phyloP scores from a whole-genome alignment of 2,329 filamentous ascomycete genomes.

The Beauveria asiatica region DNA sequence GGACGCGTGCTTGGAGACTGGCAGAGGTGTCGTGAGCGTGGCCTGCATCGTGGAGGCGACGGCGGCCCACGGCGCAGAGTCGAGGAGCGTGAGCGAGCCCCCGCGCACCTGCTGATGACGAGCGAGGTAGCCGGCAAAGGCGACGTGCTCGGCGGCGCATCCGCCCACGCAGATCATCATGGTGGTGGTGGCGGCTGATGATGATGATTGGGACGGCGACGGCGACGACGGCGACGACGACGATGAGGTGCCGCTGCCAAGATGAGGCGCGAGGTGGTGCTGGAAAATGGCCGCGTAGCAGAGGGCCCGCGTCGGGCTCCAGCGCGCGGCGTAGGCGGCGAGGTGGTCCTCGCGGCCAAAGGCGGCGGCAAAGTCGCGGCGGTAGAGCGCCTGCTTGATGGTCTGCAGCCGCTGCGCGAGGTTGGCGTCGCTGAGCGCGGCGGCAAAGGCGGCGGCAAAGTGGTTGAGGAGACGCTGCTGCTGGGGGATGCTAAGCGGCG shows the following conservation, averaged over 20 bases:
- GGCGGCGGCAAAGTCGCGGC: slow-evolving; percentile 72
- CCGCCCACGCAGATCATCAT: slow-evolving; percentile 43
- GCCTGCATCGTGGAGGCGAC: slow-evolving; percentile 52
- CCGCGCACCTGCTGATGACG: no score
- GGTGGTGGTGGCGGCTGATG: slow-evolving; percentile 24
- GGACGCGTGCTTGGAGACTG: slow-evolving; percentile 45
- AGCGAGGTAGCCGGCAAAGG: slow-evolving; percentile 38
- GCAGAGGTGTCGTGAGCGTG: slow-evolving; percentile 43
- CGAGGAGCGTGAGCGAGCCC: slow-evolving; percentile 59
- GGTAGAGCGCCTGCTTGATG: slow-evolving; percentile 78
- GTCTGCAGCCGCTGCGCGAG: slow-evolving; percentile 59
- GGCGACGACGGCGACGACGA: not conserved
- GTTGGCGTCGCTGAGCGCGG: slow-evolving; percentile 47
- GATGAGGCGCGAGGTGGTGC: not conserved
- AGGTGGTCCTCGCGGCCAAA: slow-evolving; percentile 67
- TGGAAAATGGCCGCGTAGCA: slow-evolving; percentile 62
- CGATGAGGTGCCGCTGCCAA: not conserved
- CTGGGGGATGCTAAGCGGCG: not conserved
- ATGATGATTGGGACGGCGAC: not conserved
- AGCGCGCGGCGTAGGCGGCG: slow-evolving; percentile 77
- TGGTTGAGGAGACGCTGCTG: slow-evolving; percentile 67
- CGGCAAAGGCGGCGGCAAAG: slow-evolving; percentile 42
- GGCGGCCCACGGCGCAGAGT: slow-evolving; percentile 69
- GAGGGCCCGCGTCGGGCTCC: slow-evolving; percentile 80
- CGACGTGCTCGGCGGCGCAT: slow-evolving; percentile 53